phyloP scores from a whole-genome alignment of 345 rosid species.

The Gossypium herbaceum region DNA sequence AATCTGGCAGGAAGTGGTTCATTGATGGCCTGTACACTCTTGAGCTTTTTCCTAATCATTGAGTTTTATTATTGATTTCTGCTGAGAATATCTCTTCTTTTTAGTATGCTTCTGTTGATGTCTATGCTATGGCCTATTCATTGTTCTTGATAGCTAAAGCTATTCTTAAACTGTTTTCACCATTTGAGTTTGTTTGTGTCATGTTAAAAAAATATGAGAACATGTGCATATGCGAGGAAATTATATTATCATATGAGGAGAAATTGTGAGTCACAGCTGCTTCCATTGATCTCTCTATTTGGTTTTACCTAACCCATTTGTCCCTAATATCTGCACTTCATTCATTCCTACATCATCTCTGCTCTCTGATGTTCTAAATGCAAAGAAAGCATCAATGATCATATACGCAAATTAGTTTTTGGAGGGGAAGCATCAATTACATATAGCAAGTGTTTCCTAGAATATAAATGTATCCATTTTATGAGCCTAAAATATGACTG shows the following conservation, averaged over 20 bases:
- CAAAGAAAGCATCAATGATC: not conserved
- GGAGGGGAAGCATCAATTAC: not conserved
- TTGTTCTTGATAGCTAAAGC: too few species aligned
- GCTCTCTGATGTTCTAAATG: not conserved
- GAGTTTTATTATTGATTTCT: conserved; percentile 12
- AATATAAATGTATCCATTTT: not conserved
- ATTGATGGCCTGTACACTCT: conserved; percentile 90
- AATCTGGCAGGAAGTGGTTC: conserved; percentile 68
- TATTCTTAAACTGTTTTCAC: not conserved
- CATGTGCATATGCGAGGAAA: not conserved
- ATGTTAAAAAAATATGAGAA: not conserved
- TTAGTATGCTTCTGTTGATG: not conserved
- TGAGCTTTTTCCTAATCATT: conserved; percentile 22
- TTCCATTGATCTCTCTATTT: not conserved
- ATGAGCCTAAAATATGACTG: not conserved
- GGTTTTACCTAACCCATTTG: not conserved
- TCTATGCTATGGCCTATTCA: not conserved
- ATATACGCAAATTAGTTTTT: not conserved
- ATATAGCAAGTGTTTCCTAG: not conserved
- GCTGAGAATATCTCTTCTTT: not conserved
- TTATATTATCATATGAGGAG: not conserved
- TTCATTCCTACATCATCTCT: conserved; percentile 7
- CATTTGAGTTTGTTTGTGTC: not conserved
- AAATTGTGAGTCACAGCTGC: not conserved
- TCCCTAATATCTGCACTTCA: not conserved